Percentiles rank a stretch among this genome's conserved stretches.
These are phyloP conservation scores for Fraxinus paxiana DNA, from an alignment of 305 asterid species.

Conservation along the genomic window DNA sequence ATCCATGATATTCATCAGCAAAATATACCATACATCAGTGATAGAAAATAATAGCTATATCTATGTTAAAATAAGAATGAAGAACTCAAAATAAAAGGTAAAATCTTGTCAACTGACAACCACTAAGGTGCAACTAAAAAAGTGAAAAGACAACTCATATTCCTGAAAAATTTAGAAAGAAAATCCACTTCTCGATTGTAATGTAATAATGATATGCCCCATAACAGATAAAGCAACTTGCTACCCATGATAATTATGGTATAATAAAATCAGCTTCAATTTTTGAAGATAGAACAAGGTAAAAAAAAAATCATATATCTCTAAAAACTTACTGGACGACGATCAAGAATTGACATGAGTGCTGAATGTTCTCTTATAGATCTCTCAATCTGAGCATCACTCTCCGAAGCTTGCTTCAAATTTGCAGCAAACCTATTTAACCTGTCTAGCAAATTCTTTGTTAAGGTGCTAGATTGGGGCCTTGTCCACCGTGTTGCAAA, in stretches of 20 bases:
- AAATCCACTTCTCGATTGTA: background rate
- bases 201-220: background rate
- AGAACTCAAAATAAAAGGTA: background rate
- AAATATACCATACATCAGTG: background rate
- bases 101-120: conserved; percentile 8
- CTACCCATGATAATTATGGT: background rate
- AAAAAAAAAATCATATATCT: conserved; percentile 15
- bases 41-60: background rate
- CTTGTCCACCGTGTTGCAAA: conserved; percentile 94
- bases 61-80: conserved; percentile 6
- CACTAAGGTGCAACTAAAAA: background rate
- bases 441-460: conserved; percentile 82
- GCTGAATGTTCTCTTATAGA: conserved; percentile 83
- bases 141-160: background rate
- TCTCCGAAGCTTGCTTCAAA: conserved; percentile 93
- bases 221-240: background rate
- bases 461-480: conserved; percentile 92
- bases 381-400: conserved; percentile 93
- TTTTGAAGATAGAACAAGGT: background rate
- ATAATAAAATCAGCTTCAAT: conserved; percentile 7
- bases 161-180: background rate
- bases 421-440: conserved; percentile 86
- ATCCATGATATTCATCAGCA: background rate
- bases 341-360: conserved; percentile 84
- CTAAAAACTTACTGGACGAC: conserved; percentile 64